Base-by-base conservation (phyloP, 768 basidiomycete species). In the Xanthoconium purpureum region DNA sequence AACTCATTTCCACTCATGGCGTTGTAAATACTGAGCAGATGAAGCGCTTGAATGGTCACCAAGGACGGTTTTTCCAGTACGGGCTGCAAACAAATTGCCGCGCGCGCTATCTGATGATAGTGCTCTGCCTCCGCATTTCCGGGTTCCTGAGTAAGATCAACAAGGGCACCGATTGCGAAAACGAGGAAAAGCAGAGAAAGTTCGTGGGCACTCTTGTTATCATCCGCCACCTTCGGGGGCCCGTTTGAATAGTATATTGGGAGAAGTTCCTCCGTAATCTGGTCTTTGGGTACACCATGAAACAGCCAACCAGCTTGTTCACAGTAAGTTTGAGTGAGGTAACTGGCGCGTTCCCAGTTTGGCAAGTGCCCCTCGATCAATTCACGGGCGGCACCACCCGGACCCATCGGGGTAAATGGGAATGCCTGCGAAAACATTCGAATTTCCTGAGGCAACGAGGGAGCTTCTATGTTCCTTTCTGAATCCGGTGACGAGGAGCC, bases 51-150 rank as follows among this genome's bases (percentile, higher is more conserved):
- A 32, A 90, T 84, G 24, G 88, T 88, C 24, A 83, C 82, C 43
- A 87, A 68, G 0, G 83, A 82, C 11, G 88, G 88, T 60, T 86
- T 85, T 71, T 88, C 88, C 40, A 89, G 70, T 24, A 90, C 81
- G 0, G 87, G 78, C 61, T 86, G 85, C 13, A 88, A 71, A 44
- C 80, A 77, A n/a, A 91, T 70, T 3, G 87, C 84, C 1, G 84
- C 85, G 15, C 80, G 74, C 0, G 85, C 78, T 24, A 89, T 75
- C 58, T 88, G 85, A 47, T 87, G 80, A 52, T 77, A 87, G 56
- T 87, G 86, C 56, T 87, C 85, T 14, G 79, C 86, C 28, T 83
- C 76, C 3, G 58, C 52, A 42, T 69, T 72, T 18, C 35, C 60
- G 1, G 73, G 64, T 1, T 65, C 64, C 50, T 73, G 66, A 14